Base-by-base conservation (phyloP, 345 rosid species). In the Moricandia arvensis region DNA sequence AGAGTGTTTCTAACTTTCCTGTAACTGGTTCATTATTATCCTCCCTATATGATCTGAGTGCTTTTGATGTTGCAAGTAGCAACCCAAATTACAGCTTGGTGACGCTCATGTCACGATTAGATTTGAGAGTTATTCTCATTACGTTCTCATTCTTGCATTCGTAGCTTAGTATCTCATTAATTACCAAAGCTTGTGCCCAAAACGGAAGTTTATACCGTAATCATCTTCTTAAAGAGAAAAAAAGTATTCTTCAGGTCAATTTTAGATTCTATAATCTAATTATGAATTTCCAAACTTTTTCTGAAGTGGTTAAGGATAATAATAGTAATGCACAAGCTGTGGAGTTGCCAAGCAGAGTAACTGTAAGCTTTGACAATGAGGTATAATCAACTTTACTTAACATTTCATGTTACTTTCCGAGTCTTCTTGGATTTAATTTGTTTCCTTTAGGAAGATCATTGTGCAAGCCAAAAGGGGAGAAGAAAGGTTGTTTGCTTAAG, bases 281-380 rank as follows among this genome's bases (percentile, higher is more conserved):
- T 72, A 54, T 0, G 45, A 54, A 68, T 33, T 16, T 45, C 12
- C 12, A 37, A 37, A 37, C 41, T 37, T 16, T 59, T 24, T 83
- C 74, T 33, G 97, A 90, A 82, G 68, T 49, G 55, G 69, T 66
- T 35, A 95, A 87, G 71, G 81, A 86, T 27, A 83, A 69, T 26
- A 80, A 77, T 72, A 71, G 51, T 30, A 74, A 59, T 76, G 71
- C 68, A 27, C 87, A 86, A 83, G 98, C 95, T 15, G 79, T 21
- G 24, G 24, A 21, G 24, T 21, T 21, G 24, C 24, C 24, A 21
- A 21, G 24, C 7, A 88, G 86, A 74, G 80, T 87, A 47, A 83
- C 75, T 37, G 93, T 75, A 76, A 62, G 64, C 24, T 18, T 53
- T 75, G 29, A 3, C 58, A 11, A 21, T 72, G 37, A 59, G 24